A percentile compares a stretch with the other conserved stretches of the same genome.
phyloP scores from a whole-genome alignment of 73 alveolate genomes.

The Tetrahymena malaccensis region DNA sequence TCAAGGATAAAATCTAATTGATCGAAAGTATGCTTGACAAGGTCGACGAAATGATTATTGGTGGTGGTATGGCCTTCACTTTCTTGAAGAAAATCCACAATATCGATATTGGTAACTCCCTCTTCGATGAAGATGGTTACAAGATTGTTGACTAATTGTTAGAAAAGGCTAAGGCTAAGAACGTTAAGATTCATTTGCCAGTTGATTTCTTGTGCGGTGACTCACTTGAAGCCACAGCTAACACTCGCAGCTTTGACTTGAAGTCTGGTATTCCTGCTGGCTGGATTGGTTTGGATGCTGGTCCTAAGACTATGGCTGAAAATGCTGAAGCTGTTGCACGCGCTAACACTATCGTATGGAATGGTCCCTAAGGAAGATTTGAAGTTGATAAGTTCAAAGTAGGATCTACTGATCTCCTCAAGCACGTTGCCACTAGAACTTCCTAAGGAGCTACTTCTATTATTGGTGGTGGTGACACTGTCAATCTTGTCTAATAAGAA shows the following conservation, averaged over 20 bases:
- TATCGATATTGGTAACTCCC: conserved; percentile 77
- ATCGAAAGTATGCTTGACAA: conserved; percentile 71
- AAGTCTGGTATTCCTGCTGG: conserved; percentile 82
- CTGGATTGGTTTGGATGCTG: conserved; percentile 92
- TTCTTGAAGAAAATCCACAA: conserved; percentile 71
- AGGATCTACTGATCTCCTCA: conserved; percentile 58
- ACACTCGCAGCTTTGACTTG: conserved; percentile 22
- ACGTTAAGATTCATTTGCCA: neutral
- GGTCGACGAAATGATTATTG: conserved; percentile 86
- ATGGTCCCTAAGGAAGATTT: conserved; percentile 83
- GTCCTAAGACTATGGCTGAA: conserved; percentile 51
- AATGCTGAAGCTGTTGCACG: conserved; percentile 32
- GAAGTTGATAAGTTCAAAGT: conserved; percentile 67
- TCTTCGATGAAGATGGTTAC: conserved; percentile 89
- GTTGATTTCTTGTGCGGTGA: conserved; percentile 84
- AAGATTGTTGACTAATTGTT: conserved; percentile 65
- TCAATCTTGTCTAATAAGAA: conserved; percentile 50
- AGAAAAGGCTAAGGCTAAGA: conserved; percentile 36
- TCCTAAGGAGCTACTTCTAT: conserved; percentile 72
- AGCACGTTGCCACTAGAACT: conserved; percentile 50
- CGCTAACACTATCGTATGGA: conserved; percentile 56
- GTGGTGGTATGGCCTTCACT: conserved; percentile 96
- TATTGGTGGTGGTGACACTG: conserved; percentile 93
- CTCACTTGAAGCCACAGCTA: conserved; percentile 55
- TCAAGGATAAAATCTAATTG: conserved; percentile 85